Conservation (phyloP, 805 yeast species). For the Spencermartinsiella europaea region DNA sequence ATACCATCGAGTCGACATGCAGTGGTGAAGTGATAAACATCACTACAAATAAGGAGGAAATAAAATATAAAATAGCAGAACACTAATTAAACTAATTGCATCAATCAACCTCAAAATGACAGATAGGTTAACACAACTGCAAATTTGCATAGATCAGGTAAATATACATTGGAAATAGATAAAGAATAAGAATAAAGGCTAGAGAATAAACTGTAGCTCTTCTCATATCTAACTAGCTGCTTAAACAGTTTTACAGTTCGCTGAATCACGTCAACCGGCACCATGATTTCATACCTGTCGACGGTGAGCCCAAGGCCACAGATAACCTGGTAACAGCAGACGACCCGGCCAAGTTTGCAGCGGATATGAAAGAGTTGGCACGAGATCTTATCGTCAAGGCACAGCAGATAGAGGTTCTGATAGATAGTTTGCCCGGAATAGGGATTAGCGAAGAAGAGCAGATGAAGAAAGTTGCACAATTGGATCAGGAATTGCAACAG, state of each 20-base stretch:
- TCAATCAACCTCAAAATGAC: too few relatives aligned
- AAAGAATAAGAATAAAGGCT: not conserved
- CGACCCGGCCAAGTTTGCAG: conserved; percentile 26
- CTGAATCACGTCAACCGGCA: conserved; percentile 56
- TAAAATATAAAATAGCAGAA: too few relatives aligned
- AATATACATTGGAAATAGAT: conserved; percentile 11
- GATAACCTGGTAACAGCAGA: conserved; percentile 45
- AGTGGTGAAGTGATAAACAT: too few relatives aligned
- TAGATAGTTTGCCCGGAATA: conserved; percentile 88
- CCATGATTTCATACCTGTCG: conserved; percentile 53
- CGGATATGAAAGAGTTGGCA: conserved; percentile 62
- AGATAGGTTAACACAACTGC: conserved; percentile 86
- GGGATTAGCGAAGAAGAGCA: conserved; percentile 79
- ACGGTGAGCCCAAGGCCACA: conserved; percentile 50
- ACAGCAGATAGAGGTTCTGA: conserved; percentile 77
- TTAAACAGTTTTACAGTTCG: conserved; percentile 34
- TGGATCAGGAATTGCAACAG: conserved; percentile 56
- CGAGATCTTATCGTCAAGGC: conserved; percentile 81
- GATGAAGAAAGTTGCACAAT: conserved; percentile 51
- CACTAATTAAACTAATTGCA: too few relatives aligned
- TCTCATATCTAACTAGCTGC: conserved; percentile 21
- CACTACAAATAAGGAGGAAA: too few relatives aligned
- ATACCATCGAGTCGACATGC: too few relatives aligned
- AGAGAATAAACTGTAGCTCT: too few relatives aligned
- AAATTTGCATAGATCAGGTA: conserved; percentile 74